Evolutionary conservation across 2,329 filamentous ascomycete genomes (phyloP).

Genomic region (Diaporthe australafricana): DNA sequence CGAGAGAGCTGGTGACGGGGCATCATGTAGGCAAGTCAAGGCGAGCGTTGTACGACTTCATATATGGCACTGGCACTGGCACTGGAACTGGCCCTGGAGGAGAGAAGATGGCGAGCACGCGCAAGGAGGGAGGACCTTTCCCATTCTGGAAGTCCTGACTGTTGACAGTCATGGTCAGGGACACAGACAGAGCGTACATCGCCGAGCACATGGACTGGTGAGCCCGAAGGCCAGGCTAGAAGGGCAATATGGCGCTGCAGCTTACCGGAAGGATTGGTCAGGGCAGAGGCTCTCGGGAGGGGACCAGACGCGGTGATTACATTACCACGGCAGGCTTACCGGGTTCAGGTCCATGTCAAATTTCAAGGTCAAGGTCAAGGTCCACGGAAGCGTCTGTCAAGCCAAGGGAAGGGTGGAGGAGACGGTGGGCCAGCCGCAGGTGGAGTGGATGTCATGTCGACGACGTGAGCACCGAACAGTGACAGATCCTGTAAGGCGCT

Average conservation of each 20-base stretch:
- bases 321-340: not conserved
- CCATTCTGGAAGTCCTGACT: conserved; percentile 3
- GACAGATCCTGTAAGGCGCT: conserved; percentile 11
- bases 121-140: not conserved
- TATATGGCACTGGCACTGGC: not conserved
- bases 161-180: conserved; percentile 15
- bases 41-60: conserved; percentile 10
- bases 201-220: not conserved
- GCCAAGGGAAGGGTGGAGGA: not conserved
- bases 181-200: not conserved
- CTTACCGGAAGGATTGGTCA: conserved; percentile 26
- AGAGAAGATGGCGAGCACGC: not conserved
- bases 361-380: not conserved
- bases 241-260: not conserved
- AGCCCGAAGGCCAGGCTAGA: not conserved
- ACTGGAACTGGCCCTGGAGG: not conserved
- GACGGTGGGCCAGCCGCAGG: not conserved
- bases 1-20: not conserved
- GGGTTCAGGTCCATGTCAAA: not conserved
- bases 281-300: not conserved
- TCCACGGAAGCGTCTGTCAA: not conserved
- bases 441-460: not conserved
- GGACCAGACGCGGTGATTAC: not conserved
- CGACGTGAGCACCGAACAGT: not conserved
- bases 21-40: not conserved